Evolutionary conservation across 495 filamentous ascomycete species (phyloP), one percentile per base, ranked within the genome.

Genomic region (Penicillium canariense): DNA sequence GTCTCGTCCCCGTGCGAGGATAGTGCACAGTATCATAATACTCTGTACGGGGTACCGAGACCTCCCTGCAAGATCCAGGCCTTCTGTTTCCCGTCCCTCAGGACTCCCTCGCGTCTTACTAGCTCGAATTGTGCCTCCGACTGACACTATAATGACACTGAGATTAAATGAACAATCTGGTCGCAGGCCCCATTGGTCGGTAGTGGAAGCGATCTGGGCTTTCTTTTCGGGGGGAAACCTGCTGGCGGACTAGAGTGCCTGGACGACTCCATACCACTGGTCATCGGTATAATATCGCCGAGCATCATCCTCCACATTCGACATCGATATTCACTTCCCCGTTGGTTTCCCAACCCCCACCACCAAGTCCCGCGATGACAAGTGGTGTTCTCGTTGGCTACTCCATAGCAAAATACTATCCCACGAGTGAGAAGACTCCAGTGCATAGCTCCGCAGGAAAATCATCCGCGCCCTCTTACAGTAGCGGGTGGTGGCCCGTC

Each of bases 1-100:
- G 25, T 48, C 27, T 31, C 7, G 44, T 30, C 17, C 15, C 25
- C 44, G 25, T 30, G 44, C 44, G 18, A 51, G 20, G n/a, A n/a
- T n/a, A n/a, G n/a, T n/a, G n/a, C n/a, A n/a, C n/a, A n/a, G 46
- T 51, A 56, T 46, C 43, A 20, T 28, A 30, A 30, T 30, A n/a
- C n/a, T n/a, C n/a, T n/a, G n/a, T n/a, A n/a, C n/a, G n/a, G 30
- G 6, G 6, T 12, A 12, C 12, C 30, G 6, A 6, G 6, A 6
- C 30, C 30, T 12, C 30, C 30, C 30, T 12, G 6, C 30, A 11
- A 20, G 43, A 18, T 18, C 43, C 43, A 18, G 43, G 26, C 25
- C 17, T 4, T 11, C n/a, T 15, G 15, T 27, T 46, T 17, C 1
- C 12, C 23, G 25, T 11, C 43, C 6, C n/a, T 30, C 43, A 25